Evolutionary conservation across 306 rosid species (phyloP).

Genomic region (Gleditsia sinensis): DNA sequence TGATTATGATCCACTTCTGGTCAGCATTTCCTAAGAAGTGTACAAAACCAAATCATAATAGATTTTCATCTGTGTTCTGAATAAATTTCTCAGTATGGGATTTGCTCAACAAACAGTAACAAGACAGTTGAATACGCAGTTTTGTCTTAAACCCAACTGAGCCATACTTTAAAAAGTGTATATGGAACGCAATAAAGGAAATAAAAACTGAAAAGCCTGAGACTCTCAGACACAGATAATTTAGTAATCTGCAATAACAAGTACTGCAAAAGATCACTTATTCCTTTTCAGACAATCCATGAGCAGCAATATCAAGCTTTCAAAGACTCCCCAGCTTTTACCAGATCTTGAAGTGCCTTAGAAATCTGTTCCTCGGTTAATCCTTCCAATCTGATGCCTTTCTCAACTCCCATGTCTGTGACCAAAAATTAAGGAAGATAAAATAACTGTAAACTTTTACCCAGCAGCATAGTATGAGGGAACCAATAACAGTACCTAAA

Average conservation of each 20-base stretch:
- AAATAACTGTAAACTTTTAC: slow-evolving; percentile 14
- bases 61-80: slow-evolving; percentile 3
- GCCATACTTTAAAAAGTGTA: background rate
- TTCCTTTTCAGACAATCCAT: slow-evolving; percentile 39
- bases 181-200: background rate
- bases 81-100: slow-evolving; percentile 2
- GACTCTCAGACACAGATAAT: background rate
- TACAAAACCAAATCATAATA: slow-evolving; percentile 5
- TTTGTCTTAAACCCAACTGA: background rate
- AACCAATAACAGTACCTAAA: background rate
- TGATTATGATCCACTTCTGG: too few species aligned
- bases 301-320: slow-evolving; percentile 51
- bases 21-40: too few species aligned
- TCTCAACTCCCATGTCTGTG: slow-evolving; percentile 85
- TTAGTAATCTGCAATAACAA: slow-evolving; percentile 10
- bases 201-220: slow-evolving; percentile 6
- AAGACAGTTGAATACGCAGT: background rate
- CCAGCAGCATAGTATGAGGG: background rate
- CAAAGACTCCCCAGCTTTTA: slow-evolving; percentile 61
- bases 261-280: slow-evolving; percentile 41
- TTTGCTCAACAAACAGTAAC: slow-evolving; percentile 15
- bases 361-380: slow-evolving; percentile 74
- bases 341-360: slow-evolving; percentile 85
- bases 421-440: slow-evolving; percentile 26
- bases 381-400: slow-evolving; percentile 82